A percentile compares a stretch with the other conserved stretches of the same genome.
Evolutionary conservation across 768 basidiomycete genomes (phyloP).

Genomic region (Leccinellum rugosiceps): DNA sequence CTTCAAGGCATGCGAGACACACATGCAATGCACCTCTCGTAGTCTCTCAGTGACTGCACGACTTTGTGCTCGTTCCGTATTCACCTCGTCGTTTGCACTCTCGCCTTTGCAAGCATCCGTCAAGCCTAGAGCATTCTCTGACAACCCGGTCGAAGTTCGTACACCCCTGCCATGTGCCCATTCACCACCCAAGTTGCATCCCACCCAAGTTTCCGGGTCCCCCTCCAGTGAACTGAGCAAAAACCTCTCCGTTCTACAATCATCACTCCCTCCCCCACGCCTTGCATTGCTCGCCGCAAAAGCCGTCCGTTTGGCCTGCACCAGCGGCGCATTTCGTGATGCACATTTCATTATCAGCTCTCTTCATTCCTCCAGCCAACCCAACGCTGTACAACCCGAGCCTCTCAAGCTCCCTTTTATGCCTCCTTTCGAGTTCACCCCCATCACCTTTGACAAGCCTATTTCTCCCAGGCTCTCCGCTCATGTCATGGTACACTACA

Average conservation of each 20-base stretch:
- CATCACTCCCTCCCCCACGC: slow-evolving; percentile 9
- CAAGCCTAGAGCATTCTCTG: not conserved
- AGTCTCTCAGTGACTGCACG: slow-evolving; percentile 9
- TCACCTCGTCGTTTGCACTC: slow-evolving; percentile 3
- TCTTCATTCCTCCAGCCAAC: slow-evolving; percentile 39
- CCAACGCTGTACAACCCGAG: not conserved
- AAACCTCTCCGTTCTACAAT: not conserved
- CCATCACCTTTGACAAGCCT: slow-evolving; percentile 45
- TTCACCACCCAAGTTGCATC: not conserved
- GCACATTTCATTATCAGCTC: slow-evolving; percentile 60
- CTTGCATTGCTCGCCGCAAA: slow-evolving; percentile 40
- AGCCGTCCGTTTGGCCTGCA: slow-evolving; percentile 48
- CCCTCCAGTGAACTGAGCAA: not conserved
- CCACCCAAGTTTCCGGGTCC: not conserved
- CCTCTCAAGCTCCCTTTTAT: slow-evolving; percentile 22
- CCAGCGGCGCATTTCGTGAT: slow-evolving; percentile 42
- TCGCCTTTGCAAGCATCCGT: slow-evolving; percentile 4
- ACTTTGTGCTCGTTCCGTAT: slow-evolving; percentile 2
- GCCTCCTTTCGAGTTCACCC: slow-evolving; percentile 34
- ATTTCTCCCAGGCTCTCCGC: slow-evolving; percentile 59
- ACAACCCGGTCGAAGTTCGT: not conserved
- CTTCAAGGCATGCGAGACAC: slow-evolving; percentile 55
- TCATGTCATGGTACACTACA: slow-evolving; percentile 62
- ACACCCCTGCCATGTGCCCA: not conserved
- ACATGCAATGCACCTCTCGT: slow-evolving; percentile 72